Percentiles rank a stretch among this genome's conserved stretches.
Conservation (phyloP, 805 yeast genomes). For the Suhomyces sp. region DNA sequence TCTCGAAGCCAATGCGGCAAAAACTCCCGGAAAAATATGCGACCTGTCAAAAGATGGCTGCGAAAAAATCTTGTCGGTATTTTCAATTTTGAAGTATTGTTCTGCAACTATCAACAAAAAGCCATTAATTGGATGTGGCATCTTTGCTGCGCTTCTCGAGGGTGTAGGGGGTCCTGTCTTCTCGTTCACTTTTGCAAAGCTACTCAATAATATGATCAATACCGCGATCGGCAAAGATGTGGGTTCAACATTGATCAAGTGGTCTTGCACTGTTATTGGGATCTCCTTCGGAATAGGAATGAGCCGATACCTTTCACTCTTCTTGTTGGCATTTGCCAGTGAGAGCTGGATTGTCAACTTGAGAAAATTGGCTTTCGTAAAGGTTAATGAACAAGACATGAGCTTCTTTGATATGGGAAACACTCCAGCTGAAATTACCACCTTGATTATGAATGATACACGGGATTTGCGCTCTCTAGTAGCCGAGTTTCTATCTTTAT, state of each 20-base stretch:
- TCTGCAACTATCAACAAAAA: slow-evolving; percentile 17
- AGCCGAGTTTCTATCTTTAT: slow-evolving; percentile 56
- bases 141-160: slow-evolving; percentile 49
- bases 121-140: slow-evolving; percentile 45
- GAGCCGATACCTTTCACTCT: slow-evolving; percentile 49
- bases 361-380: slow-evolving; percentile 48
- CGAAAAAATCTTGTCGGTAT: slow-evolving; percentile 19
- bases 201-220: slow-evolving; percentile 64
- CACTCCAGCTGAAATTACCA: slow-evolving; percentile 53
- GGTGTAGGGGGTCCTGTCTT: slow-evolving; percentile 75
- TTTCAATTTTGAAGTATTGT: slow-evolving; percentile 25
- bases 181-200: slow-evolving; percentile 70
- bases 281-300: slow-evolving; percentile 65
- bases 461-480: slow-evolving; percentile 71
- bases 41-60: not conserved
- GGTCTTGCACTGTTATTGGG: slow-evolving; percentile 67
- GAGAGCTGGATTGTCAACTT: slow-evolving; percentile 64
- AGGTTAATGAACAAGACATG: slow-evolving; percentile 50
- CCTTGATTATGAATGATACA: slow-evolving; percentile 75
- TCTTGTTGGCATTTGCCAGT: slow-evolving; percentile 53
- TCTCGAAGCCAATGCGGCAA: slow-evolving; percentile 13
- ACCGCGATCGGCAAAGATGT: slow-evolving; percentile 27
- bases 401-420: slow-evolving; percentile 47
- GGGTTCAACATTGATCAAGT: slow-evolving; percentile 41
- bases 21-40: slow-evolving; percentile 3